These are phyloP conservation scores for Verbena officinalis DNA, from an alignment of 257 asterid genomes.

Conservation along the genomic window DNA sequence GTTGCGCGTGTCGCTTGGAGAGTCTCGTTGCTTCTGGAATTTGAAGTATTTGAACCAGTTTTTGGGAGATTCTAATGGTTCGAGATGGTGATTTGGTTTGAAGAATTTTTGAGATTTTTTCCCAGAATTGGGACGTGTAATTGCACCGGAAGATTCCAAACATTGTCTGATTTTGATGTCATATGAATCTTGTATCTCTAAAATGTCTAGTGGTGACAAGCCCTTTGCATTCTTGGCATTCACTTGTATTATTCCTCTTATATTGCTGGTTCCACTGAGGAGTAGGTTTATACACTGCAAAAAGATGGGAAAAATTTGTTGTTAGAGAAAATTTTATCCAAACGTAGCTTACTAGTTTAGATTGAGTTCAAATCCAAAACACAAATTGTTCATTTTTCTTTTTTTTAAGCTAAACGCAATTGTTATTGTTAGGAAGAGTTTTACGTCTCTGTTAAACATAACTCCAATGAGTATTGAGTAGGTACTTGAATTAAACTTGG, in stretches of 20 bases:
- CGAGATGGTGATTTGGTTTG: neutral
- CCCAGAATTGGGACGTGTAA: neutral
- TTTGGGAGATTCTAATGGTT: neutral
- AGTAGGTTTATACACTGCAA: constrained; percentile 26
- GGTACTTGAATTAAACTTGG: too few relatives aligned
- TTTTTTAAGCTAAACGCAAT: too few relatives aligned
- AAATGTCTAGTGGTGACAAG: constrained; percentile 18
- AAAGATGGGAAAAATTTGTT: neutral
- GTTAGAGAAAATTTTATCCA: neutral
- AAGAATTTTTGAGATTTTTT: neutral
- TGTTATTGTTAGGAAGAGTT: too few relatives aligned
- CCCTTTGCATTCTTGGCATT: constrained; percentile 18
- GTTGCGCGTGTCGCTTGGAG: constrained; percentile 26
- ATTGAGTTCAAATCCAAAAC: too few relatives aligned
- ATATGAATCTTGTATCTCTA: constrained; percentile 24
- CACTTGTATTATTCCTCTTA: constrained; percentile 11
- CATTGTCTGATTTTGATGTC: constrained; percentile 17
- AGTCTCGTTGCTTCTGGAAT: constrained; percentile 32
- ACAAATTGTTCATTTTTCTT: too few relatives aligned
- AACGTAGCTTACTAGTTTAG: too few relatives aligned
- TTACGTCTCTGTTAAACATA: too few relatives aligned
- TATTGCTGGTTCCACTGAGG: neutral
- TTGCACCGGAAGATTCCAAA: constrained; percentile 9
- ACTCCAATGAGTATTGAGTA: too few relatives aligned
- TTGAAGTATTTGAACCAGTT: constrained; percentile 34